These are phyloP conservation scores for Lipomyces spencermartinsiae DNA, from an alignment of 805 yeast genomes.

Conservation along the genomic window DNA sequence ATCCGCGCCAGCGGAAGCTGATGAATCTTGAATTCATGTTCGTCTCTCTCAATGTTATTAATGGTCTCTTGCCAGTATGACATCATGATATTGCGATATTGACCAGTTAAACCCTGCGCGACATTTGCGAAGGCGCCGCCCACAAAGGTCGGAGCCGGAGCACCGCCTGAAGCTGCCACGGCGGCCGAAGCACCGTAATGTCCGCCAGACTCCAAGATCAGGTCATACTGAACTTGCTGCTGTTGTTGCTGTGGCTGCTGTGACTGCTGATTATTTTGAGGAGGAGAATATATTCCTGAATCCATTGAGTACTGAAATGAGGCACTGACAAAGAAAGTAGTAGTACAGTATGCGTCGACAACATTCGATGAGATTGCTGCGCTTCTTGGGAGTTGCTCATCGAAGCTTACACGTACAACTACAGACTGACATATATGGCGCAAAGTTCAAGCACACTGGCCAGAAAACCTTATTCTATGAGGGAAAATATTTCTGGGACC, in stretches of 20 bases:
- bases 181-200: slow-evolving; percentile 40
- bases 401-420: not conserved
- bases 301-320: not conserved
- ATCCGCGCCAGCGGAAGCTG: slow-evolving; percentile 95
- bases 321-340: not conserved
- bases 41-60: slow-evolving; percentile 85
- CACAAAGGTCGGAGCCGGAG: slow-evolving; percentile 39
- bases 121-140: slow-evolving; percentile 84
- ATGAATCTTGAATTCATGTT: slow-evolving; percentile 91
- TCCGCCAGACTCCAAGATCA: slow-evolving; percentile 37
- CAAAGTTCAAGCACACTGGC: not conserved
- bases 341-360: no score
- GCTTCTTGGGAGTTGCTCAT: not conserved
- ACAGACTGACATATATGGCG: not conserved
- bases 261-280: slow-evolving; percentile 13
- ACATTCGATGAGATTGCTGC: no score
- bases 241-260: slow-evolving; percentile 21
- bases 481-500: no score
- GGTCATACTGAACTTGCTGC: slow-evolving; percentile 36
- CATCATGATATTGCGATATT: slow-evolving; percentile 86
- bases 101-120: slow-evolving; percentile 87
- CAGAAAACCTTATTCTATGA: no score
- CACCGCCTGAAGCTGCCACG: slow-evolving; percentile 38
- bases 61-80: slow-evolving; percentile 98
- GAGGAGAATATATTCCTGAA: slow-evolving; percentile 1